Base-by-base conservation (phyloP, 148 eudicot species). In the Simmondsia chinensis region DNA sequence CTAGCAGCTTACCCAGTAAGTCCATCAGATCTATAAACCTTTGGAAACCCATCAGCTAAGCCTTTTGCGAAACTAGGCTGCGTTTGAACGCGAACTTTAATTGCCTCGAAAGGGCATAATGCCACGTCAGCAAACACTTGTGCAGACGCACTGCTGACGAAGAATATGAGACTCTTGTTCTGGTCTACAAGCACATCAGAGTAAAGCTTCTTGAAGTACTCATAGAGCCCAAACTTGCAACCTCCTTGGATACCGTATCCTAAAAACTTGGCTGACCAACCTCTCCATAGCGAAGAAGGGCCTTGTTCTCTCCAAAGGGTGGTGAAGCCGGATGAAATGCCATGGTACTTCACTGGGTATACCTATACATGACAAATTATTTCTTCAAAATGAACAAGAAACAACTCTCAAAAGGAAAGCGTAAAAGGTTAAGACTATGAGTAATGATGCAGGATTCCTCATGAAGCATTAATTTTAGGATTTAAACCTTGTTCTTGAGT, bases 211-310 rank as follows among this genome's bases (percentile, higher is more conserved):
- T 84, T 89, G 53, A 89, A 89, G 57, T 81, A 89, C 50, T 89
- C 97, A 57, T 89, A 89, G 5, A 89, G 73, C 56, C 97, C 97
- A 63, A 78, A 89, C 60, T 65, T 84, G 67, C 59, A 81, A 33
- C 95, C 97, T 7, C 97, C 97, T 54, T 89, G 95, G 50, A 84
- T 49, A 42, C 97, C 97, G 53, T 89, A 89, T 16, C 97, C 97
- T 49, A 84, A 75, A 37, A 89, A 76, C 62, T 89, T 89, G 31
- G 87, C 87, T 43, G 93, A 80, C 95, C 97, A 89, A 39, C 95
- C 97, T 79, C 97, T 84, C 94, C 95, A 78, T 60, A 89, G 79
- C 57, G 91, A 70, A 43, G 80, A 69, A 28, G 78, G 69, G 29
- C 95, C 95, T 47, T 76, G 77, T 63, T 89, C 93, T 61, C 64